A percentile compares a stretch with the other conserved stretches of the same genome.
These are phyloP conservation scores for Chloris gayana DNA, from an alignment of 176 grass and related monocot genomes.

Conservation along the genomic window DNA sequence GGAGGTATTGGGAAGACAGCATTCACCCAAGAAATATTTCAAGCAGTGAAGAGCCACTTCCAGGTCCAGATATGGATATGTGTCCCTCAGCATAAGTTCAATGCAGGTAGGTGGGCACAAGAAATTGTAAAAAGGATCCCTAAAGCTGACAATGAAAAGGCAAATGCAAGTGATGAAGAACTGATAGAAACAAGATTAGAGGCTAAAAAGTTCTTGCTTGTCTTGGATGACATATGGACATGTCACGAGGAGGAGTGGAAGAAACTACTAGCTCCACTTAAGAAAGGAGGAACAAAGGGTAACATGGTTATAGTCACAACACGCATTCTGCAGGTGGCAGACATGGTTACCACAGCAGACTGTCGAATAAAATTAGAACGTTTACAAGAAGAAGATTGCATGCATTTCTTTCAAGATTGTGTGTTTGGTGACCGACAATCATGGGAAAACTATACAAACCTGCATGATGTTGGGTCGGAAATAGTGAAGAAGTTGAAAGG, in stretches of 20 bases:
- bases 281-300: not conserved
- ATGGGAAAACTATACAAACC: not conserved
- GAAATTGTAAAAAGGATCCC: not conserved
- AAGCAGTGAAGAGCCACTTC: slow-evolving; percentile 1
- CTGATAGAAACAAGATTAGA: slow-evolving; percentile 3
- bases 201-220: slow-evolving; percentile 2
- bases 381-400: not conserved
- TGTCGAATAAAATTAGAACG: not conserved
- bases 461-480: not conserved
- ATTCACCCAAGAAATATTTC: slow-evolving; percentile 37
- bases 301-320: slow-evolving; percentile 39
- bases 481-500: not conserved
- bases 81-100: slow-evolving; percentile 30
- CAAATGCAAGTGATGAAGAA: not conserved
- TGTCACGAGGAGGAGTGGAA: slow-evolving; percentile 1
- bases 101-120: not conserved
- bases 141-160: not conserved
- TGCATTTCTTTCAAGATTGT: not conserved
- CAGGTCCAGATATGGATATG: slow-evolving; percentile 28
- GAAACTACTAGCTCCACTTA: not conserved
- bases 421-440: not conserved
- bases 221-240: slow-evolving; percentile 43
- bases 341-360: not conserved
- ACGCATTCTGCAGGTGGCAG: not conserved
- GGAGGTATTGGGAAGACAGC: slow-evolving; percentile 56